Conservation (phyloP, 768 basidiomycete genomes). For the Agaricus sinodeliciosus region DNA sequence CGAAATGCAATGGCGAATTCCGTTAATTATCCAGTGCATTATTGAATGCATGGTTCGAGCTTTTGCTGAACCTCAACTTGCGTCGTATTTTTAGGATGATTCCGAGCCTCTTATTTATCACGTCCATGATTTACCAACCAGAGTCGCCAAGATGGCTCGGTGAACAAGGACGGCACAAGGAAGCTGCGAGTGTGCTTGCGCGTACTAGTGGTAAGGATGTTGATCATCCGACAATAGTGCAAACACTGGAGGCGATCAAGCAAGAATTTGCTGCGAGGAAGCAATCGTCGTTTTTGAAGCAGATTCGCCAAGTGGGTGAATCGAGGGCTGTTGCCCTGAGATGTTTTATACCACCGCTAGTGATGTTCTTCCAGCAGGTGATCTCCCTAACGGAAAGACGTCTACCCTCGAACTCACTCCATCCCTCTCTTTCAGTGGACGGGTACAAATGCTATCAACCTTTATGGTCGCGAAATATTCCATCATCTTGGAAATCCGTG, state of each 20-base stretch:
- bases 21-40: slow-evolving; percentile 39
- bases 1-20: slow-evolving; percentile 46
- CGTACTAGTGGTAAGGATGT: slow-evolving; percentile 24
- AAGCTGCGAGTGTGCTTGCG: slow-evolving; percentile 33
- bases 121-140: slow-evolving; percentile 40
- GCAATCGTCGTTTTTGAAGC: slow-evolving; percentile 23
- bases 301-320: slow-evolving; percentile 39
- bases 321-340: slow-evolving; percentile 33
- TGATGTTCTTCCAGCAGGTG: slow-evolving; percentile 39
- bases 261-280: slow-evolving; percentile 37
- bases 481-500: slow-evolving; percentile 39
- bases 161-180: slow-evolving; percentile 34
- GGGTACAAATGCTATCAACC: not conserved
- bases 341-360: slow-evolving; percentile 37
- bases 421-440: slow-evolving; percentile 29
- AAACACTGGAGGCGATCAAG: slow-evolving; percentile 39
- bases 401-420: no score
- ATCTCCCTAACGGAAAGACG: not conserved
- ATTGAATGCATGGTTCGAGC: not conserved
- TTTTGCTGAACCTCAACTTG: not conserved
- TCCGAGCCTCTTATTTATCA: slow-evolving; percentile 42
- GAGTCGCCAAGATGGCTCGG: slow-evolving; percentile 54
- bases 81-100: slow-evolving; percentile 25
- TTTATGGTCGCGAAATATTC: slow-evolving; percentile 39
- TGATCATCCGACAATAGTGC: slow-evolving; percentile 28